Evolutionary conservation across 208 protist species (phyloP).

Genomic region (Trypanosomatidae sp.): DNA sequence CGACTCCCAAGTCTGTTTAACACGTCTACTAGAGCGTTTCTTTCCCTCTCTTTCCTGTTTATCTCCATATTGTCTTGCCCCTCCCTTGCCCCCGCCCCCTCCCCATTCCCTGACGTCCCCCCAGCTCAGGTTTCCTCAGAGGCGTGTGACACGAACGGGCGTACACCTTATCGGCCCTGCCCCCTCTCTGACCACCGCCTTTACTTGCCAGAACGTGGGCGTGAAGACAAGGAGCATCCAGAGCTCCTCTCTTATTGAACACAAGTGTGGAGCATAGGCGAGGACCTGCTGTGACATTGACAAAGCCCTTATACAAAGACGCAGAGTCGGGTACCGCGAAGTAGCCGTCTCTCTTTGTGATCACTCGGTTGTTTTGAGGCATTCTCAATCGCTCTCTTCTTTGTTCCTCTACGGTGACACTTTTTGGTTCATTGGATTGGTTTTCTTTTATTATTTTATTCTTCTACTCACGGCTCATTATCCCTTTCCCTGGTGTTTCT

Average conservation of each 20-base stretch:
- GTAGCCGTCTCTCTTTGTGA: not conserved
- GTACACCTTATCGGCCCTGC: not conserved
- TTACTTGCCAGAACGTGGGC: not conserved
- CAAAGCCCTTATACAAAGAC: not conserved
- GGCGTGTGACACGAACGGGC: not conserved
- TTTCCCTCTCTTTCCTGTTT: not conserved
- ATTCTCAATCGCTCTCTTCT: not conserved
- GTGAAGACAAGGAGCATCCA: not conserved
- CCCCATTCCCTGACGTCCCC: not conserved
- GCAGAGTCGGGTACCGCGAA: not conserved
- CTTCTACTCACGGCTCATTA: not conserved
- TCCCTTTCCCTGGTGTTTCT: not conserved
- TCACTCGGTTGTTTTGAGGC: not conserved
- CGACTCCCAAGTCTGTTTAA: not conserved
- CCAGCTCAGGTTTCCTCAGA: not conserved
- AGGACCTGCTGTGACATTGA: not conserved
- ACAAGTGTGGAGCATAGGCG: not conserved
- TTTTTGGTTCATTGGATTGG: not conserved
- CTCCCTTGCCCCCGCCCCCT: not conserved
- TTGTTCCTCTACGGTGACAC: not conserved
- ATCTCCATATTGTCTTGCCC: not conserved
- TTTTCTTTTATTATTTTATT: constrained; percentile 1
- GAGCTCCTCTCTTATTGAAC: not conserved
- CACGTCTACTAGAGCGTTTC: not conserved
- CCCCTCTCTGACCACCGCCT: not conserved